These are phyloP conservation scores for Obelidium mucronatum DNA, from an alignment of 192 early-diverging fungal species.

Conservation along the genomic window DNA sequence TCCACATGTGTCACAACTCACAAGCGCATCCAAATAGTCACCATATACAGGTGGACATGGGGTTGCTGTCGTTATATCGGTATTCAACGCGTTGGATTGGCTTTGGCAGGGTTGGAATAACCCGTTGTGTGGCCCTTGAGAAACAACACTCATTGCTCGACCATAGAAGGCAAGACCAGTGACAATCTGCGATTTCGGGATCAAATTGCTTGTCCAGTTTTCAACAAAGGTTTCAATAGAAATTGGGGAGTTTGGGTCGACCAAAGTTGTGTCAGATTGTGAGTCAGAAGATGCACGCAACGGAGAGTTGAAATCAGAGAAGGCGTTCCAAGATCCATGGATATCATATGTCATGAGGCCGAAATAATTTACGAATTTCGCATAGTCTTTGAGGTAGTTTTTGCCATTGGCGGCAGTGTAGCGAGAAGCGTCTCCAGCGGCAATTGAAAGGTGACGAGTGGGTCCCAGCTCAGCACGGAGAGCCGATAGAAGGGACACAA, in stretches of 20 bases:
- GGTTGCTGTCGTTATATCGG: background rate
- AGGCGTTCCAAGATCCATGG: slow-evolving; percentile 5
- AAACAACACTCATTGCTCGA: slow-evolving; percentile 14
- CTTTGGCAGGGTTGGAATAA: background rate
- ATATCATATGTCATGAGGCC: slow-evolving; percentile 28
- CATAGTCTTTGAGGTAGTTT: background rate
- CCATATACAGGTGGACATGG: slow-evolving; percentile 1
- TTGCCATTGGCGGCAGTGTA: background rate
- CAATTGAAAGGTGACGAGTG: slow-evolving; percentile 15
- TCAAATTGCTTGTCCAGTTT: background rate
- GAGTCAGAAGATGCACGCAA: background rate
- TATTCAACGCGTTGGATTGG: background rate
- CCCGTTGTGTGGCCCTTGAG: background rate
- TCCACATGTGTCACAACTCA: slow-evolving; percentile 2
- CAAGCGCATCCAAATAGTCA: slow-evolving; percentile 7
- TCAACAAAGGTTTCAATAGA: background rate
- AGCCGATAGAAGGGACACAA: background rate
- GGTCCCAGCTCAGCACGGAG: slow-evolving; percentile 25
- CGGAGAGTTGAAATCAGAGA: slow-evolving; percentile 15
- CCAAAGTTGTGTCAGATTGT: background rate
- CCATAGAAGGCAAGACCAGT: slow-evolving; percentile 32
- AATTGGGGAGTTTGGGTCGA: background rate
- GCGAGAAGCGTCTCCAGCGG: background rate
- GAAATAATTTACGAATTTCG: slow-evolving; percentile 1
- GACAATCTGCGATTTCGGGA: slow-evolving; percentile 16